phyloP scores from a whole-genome alignment of 2,329 filamentous ascomycete genomes.

The Penicillium sp. region DNA sequence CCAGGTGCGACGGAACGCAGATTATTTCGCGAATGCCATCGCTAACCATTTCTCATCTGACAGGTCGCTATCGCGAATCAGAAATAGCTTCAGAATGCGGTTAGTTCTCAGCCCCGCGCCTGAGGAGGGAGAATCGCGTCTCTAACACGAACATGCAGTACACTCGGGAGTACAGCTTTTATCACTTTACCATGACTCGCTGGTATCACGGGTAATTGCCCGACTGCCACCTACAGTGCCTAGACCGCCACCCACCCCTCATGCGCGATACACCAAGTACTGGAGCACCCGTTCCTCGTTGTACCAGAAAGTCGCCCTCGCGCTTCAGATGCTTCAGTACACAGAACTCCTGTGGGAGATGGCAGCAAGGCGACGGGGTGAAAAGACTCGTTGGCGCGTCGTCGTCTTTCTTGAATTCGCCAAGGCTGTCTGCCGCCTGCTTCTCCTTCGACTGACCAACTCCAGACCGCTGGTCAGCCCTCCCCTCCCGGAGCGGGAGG shows the following conservation, averaged over 20 bases:
- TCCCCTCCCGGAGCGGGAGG: constrained; percentile 77
- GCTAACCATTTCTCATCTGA: neutral
- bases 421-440: constrained; percentile 77
- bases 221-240: constrained; percentile 51
- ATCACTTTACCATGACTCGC: constrained; percentile 84
- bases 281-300: constrained; percentile 59
- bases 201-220: constrained; percentile 64
- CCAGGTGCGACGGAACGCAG: constrained; percentile 52
- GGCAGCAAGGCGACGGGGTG: constrained; percentile 78
- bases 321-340: constrained; percentile 87
- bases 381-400: constrained; percentile 76
- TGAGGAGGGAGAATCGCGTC: constrained; percentile 13
- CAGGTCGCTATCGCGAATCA: constrained; percentile 59
- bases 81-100: constrained; percentile 89
- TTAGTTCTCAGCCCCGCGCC: constrained; percentile 34
- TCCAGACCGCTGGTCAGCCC: constrained; percentile 77
- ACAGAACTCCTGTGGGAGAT: constrained; percentile 97
- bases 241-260: constrained; percentile 50
- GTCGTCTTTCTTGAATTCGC: constrained; percentile 77
- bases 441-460: constrained; percentile 76
- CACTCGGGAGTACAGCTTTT: constrained; percentile 86
- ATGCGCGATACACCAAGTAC: constrained; percentile 60
- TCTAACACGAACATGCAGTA: constrained; percentile 43
- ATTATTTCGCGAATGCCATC: neutral
- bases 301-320: constrained; percentile 74